These are phyloP conservation scores for Huiozyma naganishii DNA, from an alignment of 805 yeast genomes.

Conservation along the genomic window DNA sequence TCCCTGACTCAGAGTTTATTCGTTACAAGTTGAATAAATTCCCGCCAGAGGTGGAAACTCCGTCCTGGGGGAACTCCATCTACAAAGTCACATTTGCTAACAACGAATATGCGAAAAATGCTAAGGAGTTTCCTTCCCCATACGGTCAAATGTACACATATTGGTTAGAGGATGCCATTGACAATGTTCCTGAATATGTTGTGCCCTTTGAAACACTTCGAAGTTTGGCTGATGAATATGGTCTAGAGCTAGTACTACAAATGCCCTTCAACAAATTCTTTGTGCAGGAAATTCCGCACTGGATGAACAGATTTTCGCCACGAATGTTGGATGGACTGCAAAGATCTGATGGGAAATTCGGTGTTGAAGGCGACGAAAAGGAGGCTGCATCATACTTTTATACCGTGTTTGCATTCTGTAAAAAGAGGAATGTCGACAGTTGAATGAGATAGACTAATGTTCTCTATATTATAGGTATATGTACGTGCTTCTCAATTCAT, in stretches of 20 bases:
- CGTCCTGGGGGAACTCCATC: conserved; percentile 74
- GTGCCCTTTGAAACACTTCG: conserved; percentile 88
- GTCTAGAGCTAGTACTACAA: conserved; percentile 58
- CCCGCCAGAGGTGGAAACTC: conserved; percentile 39
- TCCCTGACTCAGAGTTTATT: conserved; percentile 83
- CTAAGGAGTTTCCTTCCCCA: conserved; percentile 61
- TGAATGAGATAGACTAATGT: background rate
- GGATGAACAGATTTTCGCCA: conserved; percentile 47
- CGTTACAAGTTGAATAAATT: conserved; percentile 48
- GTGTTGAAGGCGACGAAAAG: conserved; percentile 80
- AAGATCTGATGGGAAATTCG: conserved; percentile 69
- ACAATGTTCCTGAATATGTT: conserved; percentile 91
- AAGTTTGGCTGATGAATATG: conserved; percentile 74
- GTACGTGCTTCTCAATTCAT: background rate
- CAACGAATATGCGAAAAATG: conserved; percentile 50
- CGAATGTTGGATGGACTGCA: conserved; percentile 58
- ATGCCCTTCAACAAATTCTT: conserved; percentile 76
- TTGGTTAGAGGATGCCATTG: conserved; percentile 84
- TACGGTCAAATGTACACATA: conserved; percentile 80
- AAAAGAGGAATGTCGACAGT: conserved; percentile 28
- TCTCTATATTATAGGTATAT: background rate
- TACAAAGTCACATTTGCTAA: conserved; percentile 76
- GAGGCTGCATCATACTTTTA: conserved; percentile 85
- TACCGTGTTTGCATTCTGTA: conserved; percentile 73
- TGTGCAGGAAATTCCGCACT: conserved; percentile 63